Evolutionary conservation across 2,329 filamentous ascomycete genomes (phyloP), one percentile per base, ranked within the genome.

Genomic region (Diatrype stigma): DNA sequence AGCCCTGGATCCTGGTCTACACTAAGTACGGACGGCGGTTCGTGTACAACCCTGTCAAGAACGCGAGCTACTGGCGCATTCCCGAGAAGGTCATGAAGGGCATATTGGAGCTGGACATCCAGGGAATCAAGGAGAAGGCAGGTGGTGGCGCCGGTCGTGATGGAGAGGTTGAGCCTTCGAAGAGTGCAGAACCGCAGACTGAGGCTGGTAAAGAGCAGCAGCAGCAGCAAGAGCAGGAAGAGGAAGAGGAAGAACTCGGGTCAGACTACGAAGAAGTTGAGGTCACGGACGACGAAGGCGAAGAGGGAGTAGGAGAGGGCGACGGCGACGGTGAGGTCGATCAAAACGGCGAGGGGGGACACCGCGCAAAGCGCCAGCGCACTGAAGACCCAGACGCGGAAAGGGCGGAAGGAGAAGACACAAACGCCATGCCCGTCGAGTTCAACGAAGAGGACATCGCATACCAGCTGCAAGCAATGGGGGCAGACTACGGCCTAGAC

Each of bases 381-480:
- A 75, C 71, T 14, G 72, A 73, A 46, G 72, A 76, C 10, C 61
- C 56, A 14, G 52, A 58, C 10, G 70, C 71, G 8, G 61, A 72
- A 30, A 38, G 22, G 11, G 40, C 7, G 45, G 2, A 19, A 28
- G 40, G 17, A 37, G 34, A 37, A 59, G 5, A 5, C 26, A 30
- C 26, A 5, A 30, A 10, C 12, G 71, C 78, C 1, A 71, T 68
- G 1, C 77, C 81, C 0, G 72, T 94, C 7, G 93, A 96, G 62
- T 96, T 96, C 62, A 89, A 88, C 50, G 94, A 97, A 67, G 93
- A 92, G 48, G 94, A 99, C 63, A 95, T 99, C 60, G 92, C 90
- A 34, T 92, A 86, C 65, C 94, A 99, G 64, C 77, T 99, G 12
- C 89, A 89, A 48, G 86, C 89, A 23, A 96, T 96, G 89, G 90